A percentile compares a stretch with the other conserved stretches of the same genome.
These are phyloP conservation scores for Penicillium sp. DNA, from an alignment of 2,329 filamentous ascomycete species.

Conservation along the genomic window DNA sequence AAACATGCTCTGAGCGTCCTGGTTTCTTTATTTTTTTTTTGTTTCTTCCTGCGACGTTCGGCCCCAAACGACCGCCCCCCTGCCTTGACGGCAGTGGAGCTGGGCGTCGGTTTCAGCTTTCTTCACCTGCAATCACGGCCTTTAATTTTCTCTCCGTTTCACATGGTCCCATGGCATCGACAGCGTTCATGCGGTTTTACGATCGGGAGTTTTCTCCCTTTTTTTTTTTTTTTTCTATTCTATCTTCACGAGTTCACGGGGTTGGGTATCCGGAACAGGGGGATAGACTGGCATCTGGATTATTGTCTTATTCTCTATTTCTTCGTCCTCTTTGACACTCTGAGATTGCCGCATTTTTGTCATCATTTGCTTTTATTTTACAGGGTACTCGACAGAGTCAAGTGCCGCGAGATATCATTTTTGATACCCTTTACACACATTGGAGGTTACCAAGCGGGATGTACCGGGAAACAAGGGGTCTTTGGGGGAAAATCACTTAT, in stretches of 20 bases:
- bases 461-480: slow-evolving; percentile 10
- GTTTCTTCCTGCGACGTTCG: neutral
- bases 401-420: slow-evolving; percentile 14
- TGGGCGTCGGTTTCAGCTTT: neutral
- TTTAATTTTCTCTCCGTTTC: slow-evolving; percentile 9
- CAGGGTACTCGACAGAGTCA: neutral
- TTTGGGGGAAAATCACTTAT: slow-evolving; percentile 7
- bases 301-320: slow-evolving; percentile 11
- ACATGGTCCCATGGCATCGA: slow-evolving; percentile 17
- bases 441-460: slow-evolving; percentile 16
- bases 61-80: neutral
- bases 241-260: slow-evolving; percentile 19
- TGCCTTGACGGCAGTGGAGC: neutral
- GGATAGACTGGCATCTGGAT: slow-evolving; percentile 25
- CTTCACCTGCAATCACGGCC: slow-evolving; percentile 4
- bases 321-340: slow-evolving; percentile 5
- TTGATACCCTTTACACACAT: slow-evolving; percentile 34
- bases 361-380: neutral
- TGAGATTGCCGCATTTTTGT: slow-evolving; percentile 1
- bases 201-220: slow-evolving; percentile 12
- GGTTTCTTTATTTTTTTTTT: no score
- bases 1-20: neutral
- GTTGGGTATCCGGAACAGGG: slow-evolving; percentile 12
- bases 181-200: slow-evolving; percentile 23
- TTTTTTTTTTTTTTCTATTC: slow-evolving; percentile 1